Conservation (phyloP, 345 rosid species). For the Capsella bursapastoris region DNA sequence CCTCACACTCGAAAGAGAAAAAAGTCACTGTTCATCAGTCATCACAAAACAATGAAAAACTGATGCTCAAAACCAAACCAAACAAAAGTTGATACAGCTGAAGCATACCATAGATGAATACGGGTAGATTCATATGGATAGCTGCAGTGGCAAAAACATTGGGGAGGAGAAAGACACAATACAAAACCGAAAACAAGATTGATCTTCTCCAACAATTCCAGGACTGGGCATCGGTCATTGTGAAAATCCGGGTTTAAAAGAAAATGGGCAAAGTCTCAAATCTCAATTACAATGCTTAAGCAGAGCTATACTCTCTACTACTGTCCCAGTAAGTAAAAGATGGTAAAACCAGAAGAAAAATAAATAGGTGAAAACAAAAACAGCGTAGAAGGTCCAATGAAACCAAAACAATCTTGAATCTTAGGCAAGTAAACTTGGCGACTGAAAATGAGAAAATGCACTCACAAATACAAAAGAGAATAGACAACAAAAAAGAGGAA, state of each 20-base stretch:
- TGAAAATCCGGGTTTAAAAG: neutral
- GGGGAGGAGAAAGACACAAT: no score
- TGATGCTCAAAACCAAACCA: no score
- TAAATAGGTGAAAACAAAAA: constrained; percentile 2
- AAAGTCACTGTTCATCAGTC: neutral
- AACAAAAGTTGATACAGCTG: no score
- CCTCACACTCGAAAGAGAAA: neutral
- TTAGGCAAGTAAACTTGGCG: neutral
- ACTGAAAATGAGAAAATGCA: neutral
- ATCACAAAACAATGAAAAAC: no score
- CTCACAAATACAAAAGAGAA: neutral
- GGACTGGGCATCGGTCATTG: constrained; percentile 1
- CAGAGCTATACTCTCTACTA: neutral
- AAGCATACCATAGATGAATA: no score
- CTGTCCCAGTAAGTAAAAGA: neutral
- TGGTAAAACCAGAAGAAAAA: neutral
- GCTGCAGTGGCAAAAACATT: no score
- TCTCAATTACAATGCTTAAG: neutral
- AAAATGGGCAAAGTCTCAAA: constrained; percentile 2
- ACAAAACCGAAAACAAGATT: constrained; percentile 14
- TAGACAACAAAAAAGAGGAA: neutral
- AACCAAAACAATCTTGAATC: constrained; percentile 13
- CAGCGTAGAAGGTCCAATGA: neutral
- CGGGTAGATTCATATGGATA: no score
- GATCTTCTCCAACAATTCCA: neutral